Percentiles rank a stretch among this genome's conserved stretches.
phyloP scores from a whole-genome alignment of 2,329 filamentous ascomycete species.

The Nothomitra cinnamomea region DNA sequence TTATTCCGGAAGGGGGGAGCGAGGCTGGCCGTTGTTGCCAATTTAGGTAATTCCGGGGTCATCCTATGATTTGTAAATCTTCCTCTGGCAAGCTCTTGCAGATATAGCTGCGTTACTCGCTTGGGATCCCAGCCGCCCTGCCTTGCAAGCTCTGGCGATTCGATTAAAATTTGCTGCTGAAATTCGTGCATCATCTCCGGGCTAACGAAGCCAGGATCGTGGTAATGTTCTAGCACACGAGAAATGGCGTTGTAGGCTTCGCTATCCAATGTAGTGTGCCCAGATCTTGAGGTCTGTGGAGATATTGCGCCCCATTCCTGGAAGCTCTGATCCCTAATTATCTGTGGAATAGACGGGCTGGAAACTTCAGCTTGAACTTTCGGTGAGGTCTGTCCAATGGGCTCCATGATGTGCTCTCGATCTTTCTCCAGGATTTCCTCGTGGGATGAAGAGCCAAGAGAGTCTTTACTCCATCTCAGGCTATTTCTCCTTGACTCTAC shows the following conservation, averaged over 20 bases:
- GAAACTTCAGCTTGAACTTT: background rate
- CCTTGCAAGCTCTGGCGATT: constrained; percentile 35
- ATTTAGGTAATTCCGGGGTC: background rate
- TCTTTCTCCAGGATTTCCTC: background rate
- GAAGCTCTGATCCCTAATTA: background rate
- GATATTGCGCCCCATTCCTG: constrained; percentile 1
- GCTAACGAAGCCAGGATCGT: constrained; percentile 21
- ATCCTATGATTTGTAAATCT: background rate
- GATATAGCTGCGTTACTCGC: constrained; percentile 36
- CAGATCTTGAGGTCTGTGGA: constrained; percentile 8
- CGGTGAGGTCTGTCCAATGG: background rate
- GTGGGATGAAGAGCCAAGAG: background rate
- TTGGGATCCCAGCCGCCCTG: constrained; percentile 36
- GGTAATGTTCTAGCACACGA: constrained; percentile 24
- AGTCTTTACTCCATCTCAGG: background rate
- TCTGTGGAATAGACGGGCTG: background rate
- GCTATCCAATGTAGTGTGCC: constrained; percentile 20
- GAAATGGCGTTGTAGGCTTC: constrained; percentile 27
- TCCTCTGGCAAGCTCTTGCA: constrained; percentile 26
- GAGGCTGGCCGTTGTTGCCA: background rate
- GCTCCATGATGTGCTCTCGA: background rate
- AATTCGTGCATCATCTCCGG: constrained; percentile 24
- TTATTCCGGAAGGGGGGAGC: background rate
- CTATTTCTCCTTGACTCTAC: background rate
- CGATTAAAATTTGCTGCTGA: constrained; percentile 25